These are phyloP conservation scores for Russula earlei DNA, from an alignment of 768 basidiomycete species.

Conservation along the genomic window DNA sequence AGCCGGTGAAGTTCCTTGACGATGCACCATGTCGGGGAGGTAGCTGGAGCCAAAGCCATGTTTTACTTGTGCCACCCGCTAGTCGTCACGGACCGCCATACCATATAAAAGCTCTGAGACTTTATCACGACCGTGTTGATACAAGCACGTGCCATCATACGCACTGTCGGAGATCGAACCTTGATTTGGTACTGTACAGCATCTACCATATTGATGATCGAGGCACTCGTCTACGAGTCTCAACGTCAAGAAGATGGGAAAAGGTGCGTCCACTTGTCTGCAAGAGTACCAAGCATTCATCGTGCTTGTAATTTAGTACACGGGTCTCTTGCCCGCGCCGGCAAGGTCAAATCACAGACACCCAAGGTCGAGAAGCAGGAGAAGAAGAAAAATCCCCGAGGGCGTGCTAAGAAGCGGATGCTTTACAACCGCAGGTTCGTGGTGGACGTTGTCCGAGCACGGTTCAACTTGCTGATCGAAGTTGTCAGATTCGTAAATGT, in stretches of 20 bases:
- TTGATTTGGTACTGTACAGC: conserved; percentile 11
- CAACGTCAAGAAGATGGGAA: conserved; percentile 22
- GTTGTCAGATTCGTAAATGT: conserved; percentile 79
- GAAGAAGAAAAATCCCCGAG: conserved; percentile 97
- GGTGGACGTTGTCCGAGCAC: conserved; percentile 18
- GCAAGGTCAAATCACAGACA: conserved; percentile 97
- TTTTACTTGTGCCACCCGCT: too few species aligned
- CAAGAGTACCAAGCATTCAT: not conserved
- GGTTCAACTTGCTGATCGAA: not conserved
- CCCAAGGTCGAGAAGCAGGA: conserved; percentile 98
- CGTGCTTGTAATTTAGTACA: conserved; percentile 51
- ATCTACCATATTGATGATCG: not conserved
- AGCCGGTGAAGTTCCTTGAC: conserved; percentile 20
- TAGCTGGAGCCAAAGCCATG: not conserved
- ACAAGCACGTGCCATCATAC: too few species aligned
- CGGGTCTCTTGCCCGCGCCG: conserved; percentile 98
- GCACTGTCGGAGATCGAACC: not conserved
- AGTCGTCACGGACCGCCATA: too few species aligned
- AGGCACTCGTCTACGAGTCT: not conserved
- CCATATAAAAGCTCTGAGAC: too few species aligned
- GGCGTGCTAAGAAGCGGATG: conserved; percentile 94
- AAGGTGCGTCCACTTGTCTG: conserved; percentile 15
- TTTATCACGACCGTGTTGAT: too few species aligned
- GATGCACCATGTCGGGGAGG: not conserved
- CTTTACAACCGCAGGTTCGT: conserved; percentile 88